Conservation (phyloP, 2,329 filamentous ascomycete genomes). For the Diaporthe caulivora region DNA sequence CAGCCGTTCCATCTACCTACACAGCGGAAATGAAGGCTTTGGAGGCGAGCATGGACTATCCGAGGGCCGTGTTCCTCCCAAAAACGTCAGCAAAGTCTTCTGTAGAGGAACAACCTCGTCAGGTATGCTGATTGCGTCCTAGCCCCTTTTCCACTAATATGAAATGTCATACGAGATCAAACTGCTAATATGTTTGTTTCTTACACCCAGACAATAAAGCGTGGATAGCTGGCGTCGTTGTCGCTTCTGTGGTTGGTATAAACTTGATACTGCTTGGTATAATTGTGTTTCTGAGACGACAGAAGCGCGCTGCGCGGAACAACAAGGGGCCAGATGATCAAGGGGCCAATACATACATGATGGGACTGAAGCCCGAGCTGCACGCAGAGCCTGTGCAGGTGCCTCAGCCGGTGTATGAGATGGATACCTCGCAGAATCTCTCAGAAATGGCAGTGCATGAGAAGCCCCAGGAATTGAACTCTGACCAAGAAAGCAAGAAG, state of each 20-base stretch:
- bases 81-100: background rate
- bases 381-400: background rate
- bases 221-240: constrained; percentile 31
- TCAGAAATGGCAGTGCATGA: constrained; percentile 7
- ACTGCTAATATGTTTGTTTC: background rate
- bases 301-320: background rate
- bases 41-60: background rate
- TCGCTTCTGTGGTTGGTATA: background rate
- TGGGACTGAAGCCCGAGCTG: background rate
- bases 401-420: background rate
- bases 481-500: background rate
- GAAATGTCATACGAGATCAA: no score
- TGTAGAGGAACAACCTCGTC: background rate
- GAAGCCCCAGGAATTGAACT: background rate
- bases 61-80: background rate
- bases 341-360: background rate
- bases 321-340: background rate
- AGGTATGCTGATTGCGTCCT: background rate
- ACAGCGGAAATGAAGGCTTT: background rate
- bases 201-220: constrained; percentile 12
- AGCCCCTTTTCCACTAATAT: background rate
- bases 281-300: background rate
- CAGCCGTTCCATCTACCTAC: constrained; percentile 4
- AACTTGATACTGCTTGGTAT: constrained; percentile 4
- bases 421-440: background rate